Evolutionary conservation across 2,329 filamentous ascomycete species (phyloP), one percentile per base, ranked within the genome.

Genomic region (Fusarium sp.): DNA sequence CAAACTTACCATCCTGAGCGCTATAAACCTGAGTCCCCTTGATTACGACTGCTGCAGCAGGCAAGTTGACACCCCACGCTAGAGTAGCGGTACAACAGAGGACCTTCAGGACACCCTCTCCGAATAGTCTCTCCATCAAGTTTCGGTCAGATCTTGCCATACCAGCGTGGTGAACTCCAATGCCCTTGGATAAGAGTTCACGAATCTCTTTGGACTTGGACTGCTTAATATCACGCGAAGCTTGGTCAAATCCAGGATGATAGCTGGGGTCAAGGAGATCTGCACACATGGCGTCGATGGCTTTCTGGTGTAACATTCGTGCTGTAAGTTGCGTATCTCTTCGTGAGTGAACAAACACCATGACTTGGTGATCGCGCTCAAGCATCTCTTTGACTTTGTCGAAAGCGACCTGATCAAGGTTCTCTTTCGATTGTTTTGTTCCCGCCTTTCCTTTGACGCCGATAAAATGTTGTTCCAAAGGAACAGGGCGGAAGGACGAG

Each of bases 1-100:
- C 92, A 75, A 98, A 98, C 81, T 97, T 97, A 81, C 96, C 96
- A 57, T 97, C 95, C 80, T 98, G 94, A 0, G 96, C 92, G 80
- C 95, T 98, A 83, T 99, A 99, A 0, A 99, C 89, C 79, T 98
- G 95, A 1, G 96, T 99, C 20, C 96, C 96, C 81, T 99, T 99
- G 87, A 99, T 99, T 58, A 99, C 89, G 55, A 99, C 96, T 0
- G 96, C 97, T 1, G 96, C 96, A 38, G 96, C 96, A 2, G 96
- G 96, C 81, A 99, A 89, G 81, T 99, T 99, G 79, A 99, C 95
- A 90, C 96, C 96, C 96, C 96, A 99, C 1, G 96, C 96, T 31
- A 99, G 87, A 2, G 96, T 99, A 15, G 96, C 96, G 5, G 96
- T 99, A 90, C 97, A 99, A 86, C 95, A 98, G 27, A 99, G 91